Evolutionary conservation across 1,139 yeast genomes (phyloP), one percentile per base, ranked within the genome.

Genomic region (Scheffersomyces stambukii): DNA sequence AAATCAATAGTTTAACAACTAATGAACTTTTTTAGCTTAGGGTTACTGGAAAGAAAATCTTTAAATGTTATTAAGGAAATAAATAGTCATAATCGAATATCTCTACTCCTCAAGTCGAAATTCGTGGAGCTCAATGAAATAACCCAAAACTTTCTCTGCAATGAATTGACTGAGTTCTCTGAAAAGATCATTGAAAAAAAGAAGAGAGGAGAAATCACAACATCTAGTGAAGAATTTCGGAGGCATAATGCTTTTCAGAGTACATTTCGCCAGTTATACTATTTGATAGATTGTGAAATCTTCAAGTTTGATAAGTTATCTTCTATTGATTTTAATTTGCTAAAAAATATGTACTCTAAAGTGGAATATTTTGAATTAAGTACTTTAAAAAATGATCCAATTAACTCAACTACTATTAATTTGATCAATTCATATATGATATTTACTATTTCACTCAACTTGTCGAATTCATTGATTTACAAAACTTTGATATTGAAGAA

Each of bases 391-490:
- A 30, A 27, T 19, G 14, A 17, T 10, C 16, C 23, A 8, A 17
- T 28, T 5, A 30, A 28, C 23, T 17, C 21, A n/a, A 33, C 38
- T 14, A 32, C 40, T 13, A 22, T 30, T 15, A 37, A 41, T 12
- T 44, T 57, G 28, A 45, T 59, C 19, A 48, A 54, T 32, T 41
- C 50, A 17, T 59, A 58, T 28, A 37, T 51, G 16, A 28, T 46
- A 4, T 42, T 61, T 21, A 38, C 61, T 14, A 41, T 54, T 3
- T 46, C 49, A 27, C 47, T 54, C 22, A 51, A 53, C 20, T 37
- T 60, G 26, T 55, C 71, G 24, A 60, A 59, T 36, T 39, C 55
- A 6, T 41, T 64, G 19, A 60, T 66, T 26, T 58, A 52, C 40
- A 56, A 59, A 33, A 60, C 70, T 1, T 45, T 65, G 22, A 36